These are phyloP conservation scores for Scedosporium apiospermum DNA, from an alignment of 2,329 filamentous ascomycete genomes.

Conservation along the genomic window DNA sequence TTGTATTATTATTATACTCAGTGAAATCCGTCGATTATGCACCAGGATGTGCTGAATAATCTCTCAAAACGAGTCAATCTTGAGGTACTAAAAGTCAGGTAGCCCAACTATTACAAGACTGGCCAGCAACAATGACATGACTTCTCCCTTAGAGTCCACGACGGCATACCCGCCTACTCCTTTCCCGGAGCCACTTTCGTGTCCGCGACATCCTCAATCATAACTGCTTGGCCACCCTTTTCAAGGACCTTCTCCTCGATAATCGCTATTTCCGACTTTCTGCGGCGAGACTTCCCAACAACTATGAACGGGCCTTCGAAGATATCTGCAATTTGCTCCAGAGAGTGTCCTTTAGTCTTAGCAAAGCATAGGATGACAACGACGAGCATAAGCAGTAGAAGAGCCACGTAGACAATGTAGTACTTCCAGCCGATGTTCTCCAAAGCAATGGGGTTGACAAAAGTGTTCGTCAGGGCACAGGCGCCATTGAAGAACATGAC, in stretches of 20 bases:
- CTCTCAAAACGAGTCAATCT: too few species aligned
- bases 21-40: too few species aligned
- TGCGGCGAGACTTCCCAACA: neutral
- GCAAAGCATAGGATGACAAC: slow-evolving; percentile 28
- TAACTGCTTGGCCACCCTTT: too few species aligned
- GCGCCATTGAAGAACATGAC: slow-evolving; percentile 7
- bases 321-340: slow-evolving; percentile 20
- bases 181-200: too few species aligned
- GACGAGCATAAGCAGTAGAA: slow-evolving; percentile 19
- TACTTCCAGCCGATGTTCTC: slow-evolving; percentile 27
- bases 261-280: neutral
- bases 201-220: too few species aligned
- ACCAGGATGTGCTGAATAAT: too few species aligned
- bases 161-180: too few species aligned
- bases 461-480: slow-evolving; percentile 20
- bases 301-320: slow-evolving; percentile 15
- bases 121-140: too few species aligned
- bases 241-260: neutral
- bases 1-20: too few species aligned
- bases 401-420: slow-evolving; percentile 28
- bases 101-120: too few species aligned
- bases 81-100: too few species aligned
- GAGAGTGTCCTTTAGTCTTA: slow-evolving; percentile 20
- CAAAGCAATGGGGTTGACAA: slow-evolving; percentile 30
- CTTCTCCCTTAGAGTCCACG: too few species aligned